Evolutionary conservation across 1,139 yeast species (phyloP).

Genomic region (Saccharomyces hybrid): DNA sequence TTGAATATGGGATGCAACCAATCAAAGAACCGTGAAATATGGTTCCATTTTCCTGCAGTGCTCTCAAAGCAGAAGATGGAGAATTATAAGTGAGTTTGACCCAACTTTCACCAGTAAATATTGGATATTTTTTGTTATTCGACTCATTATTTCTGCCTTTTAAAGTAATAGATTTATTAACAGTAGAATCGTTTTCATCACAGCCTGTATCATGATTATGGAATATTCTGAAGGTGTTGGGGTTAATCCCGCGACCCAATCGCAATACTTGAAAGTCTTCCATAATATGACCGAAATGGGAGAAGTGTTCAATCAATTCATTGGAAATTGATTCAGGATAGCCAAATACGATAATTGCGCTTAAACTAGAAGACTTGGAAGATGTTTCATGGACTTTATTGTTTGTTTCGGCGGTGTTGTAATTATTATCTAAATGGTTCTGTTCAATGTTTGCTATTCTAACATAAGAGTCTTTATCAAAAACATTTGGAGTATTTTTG

Average conservation of each 20-base stretch:
- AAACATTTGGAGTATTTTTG: slow-evolving; percentile 18
- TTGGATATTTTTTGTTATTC: slow-evolving; percentile 40
- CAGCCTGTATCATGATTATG: slow-evolving; percentile 5
- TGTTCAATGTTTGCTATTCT: slow-evolving; percentile 31
- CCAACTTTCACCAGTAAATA: slow-evolving; percentile 84
- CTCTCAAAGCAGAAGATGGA: slow-evolving; percentile 69
- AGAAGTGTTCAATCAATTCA: slow-evolving; percentile 63
- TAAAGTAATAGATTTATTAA: slow-evolving; percentile 7
- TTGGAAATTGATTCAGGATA: slow-evolving; percentile 71
- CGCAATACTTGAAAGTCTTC: slow-evolving; percentile 56
- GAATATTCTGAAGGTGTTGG: slow-evolving; percentile 1
- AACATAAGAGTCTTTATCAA: slow-evolving; percentile 39
- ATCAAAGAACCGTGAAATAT: slow-evolving; percentile 62
- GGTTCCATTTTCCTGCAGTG: slow-evolving; percentile 73
- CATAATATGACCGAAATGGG: slow-evolving; percentile 70
- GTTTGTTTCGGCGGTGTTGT: neutral
- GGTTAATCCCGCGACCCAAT: slow-evolving; percentile 4
- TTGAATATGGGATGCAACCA: slow-evolving; percentile 69
- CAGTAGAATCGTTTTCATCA: slow-evolving; percentile 10
- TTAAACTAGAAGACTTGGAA: slow-evolving; percentile 33
- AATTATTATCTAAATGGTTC: slow-evolving; percentile 17
- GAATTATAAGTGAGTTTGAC: slow-evolving; percentile 76
- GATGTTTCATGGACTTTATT: slow-evolving; percentile 13
- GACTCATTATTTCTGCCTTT: neutral
- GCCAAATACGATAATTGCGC: slow-evolving; percentile 80